phyloP scores from a whole-genome alignment of 306 rosid genomes.

The Hippophae rhamnoides region DNA sequence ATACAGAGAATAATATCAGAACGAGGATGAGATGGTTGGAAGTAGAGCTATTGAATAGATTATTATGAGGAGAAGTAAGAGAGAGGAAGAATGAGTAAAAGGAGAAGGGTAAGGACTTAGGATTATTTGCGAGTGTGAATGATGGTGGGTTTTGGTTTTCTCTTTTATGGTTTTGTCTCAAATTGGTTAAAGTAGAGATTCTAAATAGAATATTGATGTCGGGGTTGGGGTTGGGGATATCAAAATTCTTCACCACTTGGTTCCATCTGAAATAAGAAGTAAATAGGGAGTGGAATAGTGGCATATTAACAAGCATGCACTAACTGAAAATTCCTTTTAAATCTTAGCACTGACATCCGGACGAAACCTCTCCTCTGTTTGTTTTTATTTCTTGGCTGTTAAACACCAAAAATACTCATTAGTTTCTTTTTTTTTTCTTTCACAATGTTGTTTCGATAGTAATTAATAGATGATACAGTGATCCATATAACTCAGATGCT shows the following conservation, averaged over 20 bases:
- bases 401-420: slow-evolving; percentile 1
- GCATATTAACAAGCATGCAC: slow-evolving; percentile 20
- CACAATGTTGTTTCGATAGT: not conserved
- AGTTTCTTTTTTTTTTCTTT: not conserved
- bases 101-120: slow-evolving; percentile 1
- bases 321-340: slow-evolving; percentile 4
- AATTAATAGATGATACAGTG: slow-evolving; percentile 9
- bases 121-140: not conserved
- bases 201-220: slow-evolving; percentile 10
- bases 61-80: slow-evolving; percentile 18
- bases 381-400: not conserved
- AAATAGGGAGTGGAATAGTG: not conserved
- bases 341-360: too few relatives aligned
- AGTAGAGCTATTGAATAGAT: slow-evolving; percentile 26
- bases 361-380: too few relatives aligned
- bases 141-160: slow-evolving; percentile 2
- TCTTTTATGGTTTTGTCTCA: not conserved
- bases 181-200: slow-evolving; percentile 14
- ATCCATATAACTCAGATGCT: not conserved
- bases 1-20: slow-evolving; percentile 16
- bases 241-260: slow-evolving; percentile 7
- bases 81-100: not conserved
- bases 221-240: not conserved
- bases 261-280: not conserved
- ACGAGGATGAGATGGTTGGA: slow-evolving; percentile 27